phyloP scores from a whole-genome alignment of 768 basidiomycete genomes.

The Amanita rubescens region DNA sequence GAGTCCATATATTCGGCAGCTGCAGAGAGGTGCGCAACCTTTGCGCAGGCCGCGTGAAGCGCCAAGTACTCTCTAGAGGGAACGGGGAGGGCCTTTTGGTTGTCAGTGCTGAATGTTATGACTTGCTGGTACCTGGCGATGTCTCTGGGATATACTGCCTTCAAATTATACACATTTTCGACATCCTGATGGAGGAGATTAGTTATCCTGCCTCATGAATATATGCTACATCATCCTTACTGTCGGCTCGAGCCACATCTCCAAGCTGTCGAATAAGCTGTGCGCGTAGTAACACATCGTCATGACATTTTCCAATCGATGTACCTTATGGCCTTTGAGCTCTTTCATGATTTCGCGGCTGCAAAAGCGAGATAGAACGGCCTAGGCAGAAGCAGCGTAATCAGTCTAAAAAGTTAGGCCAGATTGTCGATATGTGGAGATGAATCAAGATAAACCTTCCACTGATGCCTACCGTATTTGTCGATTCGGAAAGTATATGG shows the following conservation, averaged over 20 bases:
- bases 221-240: neutral
- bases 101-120: slow-evolving; percentile 4
- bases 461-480: slow-evolving; percentile 1
- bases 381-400: too few relatives aligned
- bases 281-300: slow-evolving; percentile 2
- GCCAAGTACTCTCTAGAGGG: too few relatives aligned
- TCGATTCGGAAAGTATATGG: too few relatives aligned
- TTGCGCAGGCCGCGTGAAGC: too few relatives aligned
- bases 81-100: neutral
- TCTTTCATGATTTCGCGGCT: neutral
- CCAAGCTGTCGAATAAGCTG: slow-evolving; percentile 5
- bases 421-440: neutral
- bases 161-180: too few relatives aligned
- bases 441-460: neutral
- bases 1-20: slow-evolving; percentile 23
- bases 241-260: too few relatives aligned
- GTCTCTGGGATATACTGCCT: neutral
- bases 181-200: too few relatives aligned
- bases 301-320: too few relatives aligned
- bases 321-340: slow-evolving; percentile 4
- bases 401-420: neutral
- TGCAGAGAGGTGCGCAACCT: too few relatives aligned
- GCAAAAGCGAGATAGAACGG: neutral
- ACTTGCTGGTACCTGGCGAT: neutral
- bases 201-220: too few relatives aligned